Conservation (phyloP, 805 yeast genomes). For the Starmerella riodocensis region DNA sequence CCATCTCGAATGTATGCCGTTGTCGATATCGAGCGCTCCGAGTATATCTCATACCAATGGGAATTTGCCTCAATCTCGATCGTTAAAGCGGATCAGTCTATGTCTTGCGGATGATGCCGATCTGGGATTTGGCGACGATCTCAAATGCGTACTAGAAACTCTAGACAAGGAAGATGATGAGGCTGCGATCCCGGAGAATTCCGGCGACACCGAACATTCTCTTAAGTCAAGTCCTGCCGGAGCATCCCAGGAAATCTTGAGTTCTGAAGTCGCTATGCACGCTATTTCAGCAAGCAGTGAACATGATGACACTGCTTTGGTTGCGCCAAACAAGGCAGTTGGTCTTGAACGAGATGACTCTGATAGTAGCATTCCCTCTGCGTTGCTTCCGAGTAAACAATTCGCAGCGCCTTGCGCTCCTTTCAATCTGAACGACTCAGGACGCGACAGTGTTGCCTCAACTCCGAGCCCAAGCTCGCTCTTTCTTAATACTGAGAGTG, state of each 20-base stretch:
- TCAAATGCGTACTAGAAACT: constrained; percentile 11
- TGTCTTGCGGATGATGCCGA: constrained; percentile 6
- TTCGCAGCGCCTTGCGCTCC: constrained; percentile 8
- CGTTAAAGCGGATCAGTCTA: constrained; percentile 13
- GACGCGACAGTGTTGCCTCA: constrained; percentile 1
- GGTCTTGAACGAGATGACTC: neutral
- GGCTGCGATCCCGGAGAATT: neutral
- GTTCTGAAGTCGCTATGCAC: neutral
- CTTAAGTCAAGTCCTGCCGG: neutral
- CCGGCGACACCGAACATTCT: neutral
- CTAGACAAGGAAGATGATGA: constrained; percentile 9
- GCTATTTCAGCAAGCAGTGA: neutral
- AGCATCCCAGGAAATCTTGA: neutral
- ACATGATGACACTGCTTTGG: neutral
- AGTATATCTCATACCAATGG: neutral
- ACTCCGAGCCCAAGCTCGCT: constrained; percentile 18
- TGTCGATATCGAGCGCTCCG: neutral
- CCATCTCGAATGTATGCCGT: neutral
- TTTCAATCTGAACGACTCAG: neutral
- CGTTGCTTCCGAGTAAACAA: neutral
- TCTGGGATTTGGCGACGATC: constrained; percentile 18
- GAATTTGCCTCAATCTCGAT: constrained; percentile 7
- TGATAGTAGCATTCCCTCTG: neutral
- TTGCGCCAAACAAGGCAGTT: neutral
- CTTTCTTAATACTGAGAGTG: constrained; percentile 8